Evolutionary conservation across 371 early-diverging fungal species (phyloP), one percentile per base, ranked within the genome.

Genomic region (Chytridium lagenaria): DNA sequence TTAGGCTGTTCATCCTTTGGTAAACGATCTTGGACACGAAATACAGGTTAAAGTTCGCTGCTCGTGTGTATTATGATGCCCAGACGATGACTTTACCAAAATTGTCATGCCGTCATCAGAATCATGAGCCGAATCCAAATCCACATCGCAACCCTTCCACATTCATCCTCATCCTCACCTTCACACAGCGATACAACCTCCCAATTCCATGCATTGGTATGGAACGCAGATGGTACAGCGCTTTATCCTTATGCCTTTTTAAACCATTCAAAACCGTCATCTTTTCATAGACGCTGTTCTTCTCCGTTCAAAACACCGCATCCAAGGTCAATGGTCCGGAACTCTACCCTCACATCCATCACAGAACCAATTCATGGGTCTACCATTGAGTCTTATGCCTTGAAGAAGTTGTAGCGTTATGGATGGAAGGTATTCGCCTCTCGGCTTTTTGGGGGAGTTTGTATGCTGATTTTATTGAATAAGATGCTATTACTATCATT

Each of bases 241-340:
- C 10, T 55, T 55, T 55, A 30, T 30, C 22, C 57, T 26, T 55
- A 19, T 16, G 26, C 26, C 22, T 16, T 30, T 55, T 30, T 55
- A 16, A 10, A 26, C 7, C 26, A 10, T 55, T 7, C 10, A 5
- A 10, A 19, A 55, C 57, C 57, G 19, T 44, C 44, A n/a, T 49
- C 49, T 49, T 26, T 55, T 19, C 10, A 7, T 67, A 72, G 72
- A 72, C 36, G 34, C 37, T 28, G 51, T 67, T 51, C 12, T 51
- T 23, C 64, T 73, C 22, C 57, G 74, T 28, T 15, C 31, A 28
- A 69, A 30, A 7, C 63, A 68, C 33, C 69, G 69, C 3, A 73
- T 73, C 36, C 37, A 57, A n/a, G 68, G 69, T 2, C 12, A 57
- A 49, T 73, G 68, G 69, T 3, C 39, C 33, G 74, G 74, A n/a